Evolutionary conservation across 495 filamentous ascomycete genomes (phyloP), one percentile per base, ranked within the genome.

Genomic region (Lasiosphaeria miniovina): DNA sequence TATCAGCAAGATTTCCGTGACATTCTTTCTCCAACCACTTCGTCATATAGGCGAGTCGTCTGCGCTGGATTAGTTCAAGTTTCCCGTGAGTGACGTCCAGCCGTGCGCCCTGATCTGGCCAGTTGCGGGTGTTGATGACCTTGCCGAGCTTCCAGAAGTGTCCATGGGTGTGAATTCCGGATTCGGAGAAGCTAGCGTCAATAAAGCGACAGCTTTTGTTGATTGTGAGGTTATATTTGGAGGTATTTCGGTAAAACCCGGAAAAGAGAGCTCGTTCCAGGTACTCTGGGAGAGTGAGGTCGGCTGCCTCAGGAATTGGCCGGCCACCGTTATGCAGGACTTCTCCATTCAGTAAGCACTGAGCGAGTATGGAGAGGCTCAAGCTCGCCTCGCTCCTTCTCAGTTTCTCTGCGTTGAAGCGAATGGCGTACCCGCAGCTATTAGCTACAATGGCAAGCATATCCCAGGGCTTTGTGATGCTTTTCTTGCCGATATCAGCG

Each of bases 161-260:
- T 14, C 43, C 43, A 9, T 46, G 6, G 43, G 43, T 46, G 4
- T 1, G 6, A 14, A 46, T 46, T 2, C 43, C 43, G 43, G 6
- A 9, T 46, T 7, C 43, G 43, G 6, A 9, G 15, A 46, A 14
- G 6, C 11, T 5, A 0, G 11, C 43, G 43, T 14, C 43, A 46
- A 46, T 46, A 14, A 46, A 46, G 6, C 43, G 43, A 46, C 43
- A 46, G 43, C 43, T 14, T 46, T 46, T 46, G 43, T 46, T 46
- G 11, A 46, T 0, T 14, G 43, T 46, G 6, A 46, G 43, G 11
- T 14, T 46, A n/a, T 46, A 46, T 46, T 46, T 14, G 43, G 6
- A 1, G 6, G 6, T 46, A 46, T 7, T 7, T 7, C 43, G 6
- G 15, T 46, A 14, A 14, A 46, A 46, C 43, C 43, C 43, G 11